These are phyloP conservation scores for Leccinum cinnamomeum DNA, from an alignment of 1,284 basidiomycete genomes.

Conservation along the genomic window DNA sequence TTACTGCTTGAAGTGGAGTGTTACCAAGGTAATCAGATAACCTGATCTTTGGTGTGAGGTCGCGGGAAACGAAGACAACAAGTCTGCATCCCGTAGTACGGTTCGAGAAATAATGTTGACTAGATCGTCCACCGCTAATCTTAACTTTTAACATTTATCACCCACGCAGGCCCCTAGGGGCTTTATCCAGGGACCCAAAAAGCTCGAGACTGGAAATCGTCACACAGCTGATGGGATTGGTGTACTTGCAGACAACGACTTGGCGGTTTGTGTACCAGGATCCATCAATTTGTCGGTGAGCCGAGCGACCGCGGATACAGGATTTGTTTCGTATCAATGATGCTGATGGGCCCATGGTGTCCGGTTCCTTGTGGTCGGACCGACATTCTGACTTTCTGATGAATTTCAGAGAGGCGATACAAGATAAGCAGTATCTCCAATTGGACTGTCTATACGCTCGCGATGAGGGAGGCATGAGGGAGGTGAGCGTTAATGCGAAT, in stretches of 20 bases:
- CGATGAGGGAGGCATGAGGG: not conserved
- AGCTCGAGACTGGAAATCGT: not conserved
- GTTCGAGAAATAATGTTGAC: not conserved
- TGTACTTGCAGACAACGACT: not conserved
- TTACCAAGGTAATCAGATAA: not conserved
- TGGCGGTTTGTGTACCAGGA: not conserved
- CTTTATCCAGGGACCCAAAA: not conserved
- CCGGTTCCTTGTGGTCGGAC: not conserved
- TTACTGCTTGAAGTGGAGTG: slow-evolving; percentile 1
- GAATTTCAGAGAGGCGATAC: not conserved
- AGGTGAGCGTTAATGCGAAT: not conserved
- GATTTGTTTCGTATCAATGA: not conserved
- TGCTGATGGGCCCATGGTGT: not conserved
- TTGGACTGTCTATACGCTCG: not conserved
- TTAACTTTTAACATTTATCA: slow-evolving; percentile 17
- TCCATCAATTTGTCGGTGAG: not conserved
- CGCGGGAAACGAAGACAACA: not conserved
- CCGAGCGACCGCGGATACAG: slow-evolving; percentile 4
- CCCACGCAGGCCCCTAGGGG: slow-evolving; percentile 2
- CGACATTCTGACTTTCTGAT: not conserved
- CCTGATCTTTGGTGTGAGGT: not conserved
- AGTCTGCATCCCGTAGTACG: not conserved
- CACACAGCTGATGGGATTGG: not conserved
- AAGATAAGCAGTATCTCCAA: not conserved
- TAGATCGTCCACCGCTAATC: slow-evolving; percentile 3